Percentiles rank a stretch among this genome's conserved stretches.
These are phyloP conservation scores for Penicillium steckii DNA, from an alignment of 495 filamentous ascomycete species.

Conservation along the genomic window DNA sequence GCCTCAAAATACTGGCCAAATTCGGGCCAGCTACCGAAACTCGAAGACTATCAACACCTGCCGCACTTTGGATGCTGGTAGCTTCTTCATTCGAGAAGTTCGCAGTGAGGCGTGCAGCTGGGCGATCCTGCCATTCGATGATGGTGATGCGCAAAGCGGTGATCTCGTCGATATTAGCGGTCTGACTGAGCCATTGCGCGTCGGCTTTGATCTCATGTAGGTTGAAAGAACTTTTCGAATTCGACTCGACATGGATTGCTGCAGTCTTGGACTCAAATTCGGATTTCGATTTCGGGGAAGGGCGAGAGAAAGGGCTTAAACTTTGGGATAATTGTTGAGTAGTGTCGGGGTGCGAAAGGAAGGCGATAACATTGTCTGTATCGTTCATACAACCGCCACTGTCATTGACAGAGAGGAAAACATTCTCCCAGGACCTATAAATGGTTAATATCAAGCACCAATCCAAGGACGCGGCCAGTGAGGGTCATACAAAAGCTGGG, in stretches of 20 bases:
- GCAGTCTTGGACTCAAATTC: slow-evolving; percentile 86
- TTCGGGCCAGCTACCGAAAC: slow-evolving; percentile 47
- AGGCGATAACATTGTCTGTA: slow-evolving; percentile 52
- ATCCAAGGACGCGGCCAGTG: not conserved
- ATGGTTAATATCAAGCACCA: slow-evolving; percentile 12
- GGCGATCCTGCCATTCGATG: slow-evolving; percentile 78
- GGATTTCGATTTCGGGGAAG: slow-evolving; percentile 57
- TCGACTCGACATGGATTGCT: slow-evolving; percentile 81
- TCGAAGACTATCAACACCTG: slow-evolving; percentile 56
- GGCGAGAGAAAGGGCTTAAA: slow-evolving; percentile 59
- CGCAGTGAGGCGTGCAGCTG: slow-evolving; percentile 60
- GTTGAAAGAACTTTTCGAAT: slow-evolving; percentile 64
- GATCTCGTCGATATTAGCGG: slow-evolving; percentile 74
- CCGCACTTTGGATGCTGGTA: slow-evolving; percentile 63
- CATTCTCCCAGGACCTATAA: slow-evolving; percentile 72
- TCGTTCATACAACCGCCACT: slow-evolving; percentile 46
- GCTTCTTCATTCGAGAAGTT: slow-evolving; percentile 68
- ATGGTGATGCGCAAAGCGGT: slow-evolving; percentile 76
- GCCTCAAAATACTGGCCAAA: slow-evolving; percentile 35
- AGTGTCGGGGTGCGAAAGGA: slow-evolving; percentile 66
- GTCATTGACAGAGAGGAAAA: slow-evolving; percentile 64
- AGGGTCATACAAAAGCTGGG: slow-evolving; percentile 54
- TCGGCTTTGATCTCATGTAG: slow-evolving; percentile 83
- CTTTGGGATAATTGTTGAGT: slow-evolving; percentile 63
- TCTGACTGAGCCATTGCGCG: slow-evolving; percentile 78